A percentile compares a stretch with the other conserved stretches of the same genome.
phyloP scores from a whole-genome alignment of 768 basidiomycete genomes.

The Daedaleopsis nitida region DNA sequence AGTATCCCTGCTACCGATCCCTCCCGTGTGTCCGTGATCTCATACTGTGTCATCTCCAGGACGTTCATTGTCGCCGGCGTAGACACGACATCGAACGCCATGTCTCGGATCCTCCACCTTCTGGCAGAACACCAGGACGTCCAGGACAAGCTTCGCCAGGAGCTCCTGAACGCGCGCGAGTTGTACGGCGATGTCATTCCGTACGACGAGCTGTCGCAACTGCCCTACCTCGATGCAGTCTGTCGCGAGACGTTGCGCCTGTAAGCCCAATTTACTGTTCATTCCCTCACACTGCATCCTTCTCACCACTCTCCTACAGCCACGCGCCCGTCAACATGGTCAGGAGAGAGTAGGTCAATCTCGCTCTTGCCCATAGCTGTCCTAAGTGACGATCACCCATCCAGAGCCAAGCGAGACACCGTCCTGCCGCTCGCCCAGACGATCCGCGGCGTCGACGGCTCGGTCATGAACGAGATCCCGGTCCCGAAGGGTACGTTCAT shows the following conservation, averaged over 20 bases:
- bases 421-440: slow-evolving; percentile 35
- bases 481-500: slow-evolving; percentile 32
- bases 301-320: not conserved
- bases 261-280: slow-evolving; percentile 34
- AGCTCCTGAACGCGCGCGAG: slow-evolving; percentile 20
- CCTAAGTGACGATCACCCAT: no score
- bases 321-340: slow-evolving; percentile 8
- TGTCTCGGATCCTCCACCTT: slow-evolving; percentile 23
- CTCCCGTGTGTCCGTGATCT: not conserved
- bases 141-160: slow-evolving; percentile 36
- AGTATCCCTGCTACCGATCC: not conserved
- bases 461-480: slow-evolving; percentile 26
- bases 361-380: no score
- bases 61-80: slow-evolving; percentile 28
- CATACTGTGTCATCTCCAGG: slow-evolving; percentile 5
- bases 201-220: slow-evolving; percentile 17
- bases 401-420: slow-evolving; percentile 19
- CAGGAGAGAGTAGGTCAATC: slow-evolving; percentile 7
- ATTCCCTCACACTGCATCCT: not conserved
- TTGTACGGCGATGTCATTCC: slow-evolving; percentile 34
- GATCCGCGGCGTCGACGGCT: slow-evolving; percentile 32
- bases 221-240: slow-evolving; percentile 69
- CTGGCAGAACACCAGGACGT: slow-evolving; percentile 34
- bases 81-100: slow-evolving; percentile 32
- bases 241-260: slow-evolving; percentile 61